phyloP scores from a whole-genome alignment of 2,329 filamentous ascomycete genomes.

The Aspergillus felis region DNA sequence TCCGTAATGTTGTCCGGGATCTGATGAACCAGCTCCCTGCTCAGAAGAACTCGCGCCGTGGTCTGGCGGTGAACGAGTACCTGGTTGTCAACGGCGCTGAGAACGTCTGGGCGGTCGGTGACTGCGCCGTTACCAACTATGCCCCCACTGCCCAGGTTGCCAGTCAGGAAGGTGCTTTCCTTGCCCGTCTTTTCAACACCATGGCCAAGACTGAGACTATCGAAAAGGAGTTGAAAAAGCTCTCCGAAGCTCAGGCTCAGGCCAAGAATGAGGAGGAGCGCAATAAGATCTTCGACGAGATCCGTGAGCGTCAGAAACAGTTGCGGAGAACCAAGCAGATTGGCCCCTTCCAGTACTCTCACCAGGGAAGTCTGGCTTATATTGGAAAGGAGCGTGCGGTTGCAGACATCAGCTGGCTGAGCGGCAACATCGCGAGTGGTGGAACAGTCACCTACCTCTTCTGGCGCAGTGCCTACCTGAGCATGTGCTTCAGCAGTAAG shows the following conservation, averaged over 20 bases:
- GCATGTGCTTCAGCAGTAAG: constrained; percentile 99
- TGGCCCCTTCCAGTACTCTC: constrained; percentile 97
- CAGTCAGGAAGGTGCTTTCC: constrained; percentile 89
- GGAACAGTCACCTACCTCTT: constrained; percentile 95
- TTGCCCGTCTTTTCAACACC: constrained; percentile 95
- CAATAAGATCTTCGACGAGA: constrained; percentile 63
- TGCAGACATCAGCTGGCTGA: constrained; percentile 94
- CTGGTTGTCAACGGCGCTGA: constrained; percentile 95
- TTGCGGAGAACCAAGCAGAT: constrained; percentile 87
- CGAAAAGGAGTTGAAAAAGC: constrained; percentile 68
- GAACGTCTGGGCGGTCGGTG: constrained; percentile 96
- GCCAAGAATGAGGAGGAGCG: constrained; percentile 60
- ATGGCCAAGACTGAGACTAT: constrained; percentile 92
- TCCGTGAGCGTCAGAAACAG: constrained; percentile 81
- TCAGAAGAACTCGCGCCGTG: constrained; percentile 90
- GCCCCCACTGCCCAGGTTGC: constrained; percentile 97
- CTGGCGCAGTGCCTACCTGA: constrained; percentile 96
- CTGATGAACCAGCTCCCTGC: constrained; percentile 89
- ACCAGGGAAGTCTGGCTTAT: constrained; percentile 94
- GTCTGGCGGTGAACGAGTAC: constrained; percentile 96
- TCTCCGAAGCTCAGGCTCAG: constrained; percentile 63
- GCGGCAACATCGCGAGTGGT: constrained; percentile 90
- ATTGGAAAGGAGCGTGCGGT: constrained; percentile 98
- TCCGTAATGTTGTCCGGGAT: constrained; percentile 84
- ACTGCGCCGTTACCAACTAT: constrained; percentile 96